Conservation (phyloP, 2,329 filamentous ascomycete genomes). For the Ceratocystis destructans region DNA sequence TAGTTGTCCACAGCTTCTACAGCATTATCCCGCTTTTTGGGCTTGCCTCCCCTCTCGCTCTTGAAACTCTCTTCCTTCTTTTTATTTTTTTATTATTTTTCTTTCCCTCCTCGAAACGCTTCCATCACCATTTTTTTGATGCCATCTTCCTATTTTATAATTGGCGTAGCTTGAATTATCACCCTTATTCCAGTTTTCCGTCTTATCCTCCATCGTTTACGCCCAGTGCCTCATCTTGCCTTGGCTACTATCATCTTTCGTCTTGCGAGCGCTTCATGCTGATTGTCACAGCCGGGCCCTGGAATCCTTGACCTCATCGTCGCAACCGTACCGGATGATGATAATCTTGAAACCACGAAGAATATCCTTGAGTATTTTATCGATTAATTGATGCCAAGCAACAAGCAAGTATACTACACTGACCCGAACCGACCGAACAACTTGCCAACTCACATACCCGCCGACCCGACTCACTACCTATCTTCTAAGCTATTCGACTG, state of each 20-base stretch:
- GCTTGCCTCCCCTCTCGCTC: background rate
- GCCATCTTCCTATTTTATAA: background rate
- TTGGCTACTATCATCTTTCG: background rate
- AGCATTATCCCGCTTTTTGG: background rate
- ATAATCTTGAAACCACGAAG: background rate
- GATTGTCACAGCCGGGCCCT: background rate
- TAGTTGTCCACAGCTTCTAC: background rate
- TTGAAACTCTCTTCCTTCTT: background rate
- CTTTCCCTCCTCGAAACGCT: background rate
- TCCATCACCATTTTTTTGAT: background rate
- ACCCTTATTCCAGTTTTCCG: background rate
- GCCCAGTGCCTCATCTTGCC: background rate
- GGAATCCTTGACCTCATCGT: background rate
- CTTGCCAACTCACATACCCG: too few species aligned
- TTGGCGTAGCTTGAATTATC: background rate
- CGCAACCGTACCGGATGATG: background rate
- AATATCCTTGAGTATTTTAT: background rate
- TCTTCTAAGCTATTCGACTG: background rate
- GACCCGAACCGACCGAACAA: background rate
- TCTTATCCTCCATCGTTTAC: background rate
- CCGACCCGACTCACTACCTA: background rate
- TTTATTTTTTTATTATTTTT: background rate
- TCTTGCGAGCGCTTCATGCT: background rate
- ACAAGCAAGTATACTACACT: background rate
- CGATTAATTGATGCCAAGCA: background rate